phyloP scores from a whole-genome alignment of 768 basidiomycete genomes.

The Auriscalpium orientale region DNA sequence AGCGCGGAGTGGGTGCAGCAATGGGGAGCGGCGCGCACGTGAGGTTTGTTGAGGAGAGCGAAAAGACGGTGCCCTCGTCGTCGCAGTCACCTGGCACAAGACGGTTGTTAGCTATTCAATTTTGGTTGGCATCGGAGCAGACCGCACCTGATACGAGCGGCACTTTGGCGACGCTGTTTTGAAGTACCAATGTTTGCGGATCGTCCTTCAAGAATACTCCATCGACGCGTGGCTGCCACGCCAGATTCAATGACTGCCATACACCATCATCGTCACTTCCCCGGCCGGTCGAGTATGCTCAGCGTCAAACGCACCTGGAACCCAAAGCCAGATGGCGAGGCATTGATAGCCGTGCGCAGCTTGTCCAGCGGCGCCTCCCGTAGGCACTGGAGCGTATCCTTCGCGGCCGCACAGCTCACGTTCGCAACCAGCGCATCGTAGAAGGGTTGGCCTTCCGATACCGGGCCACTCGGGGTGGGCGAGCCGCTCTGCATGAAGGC shows the following conservation, averaged over 20 bases:
- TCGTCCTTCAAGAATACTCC: constrained; percentile 9
- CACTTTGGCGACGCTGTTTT: constrained; percentile 6
- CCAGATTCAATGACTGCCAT: neutral
- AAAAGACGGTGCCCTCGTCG: constrained; percentile 12
- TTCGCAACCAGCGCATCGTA: constrained; percentile 7
- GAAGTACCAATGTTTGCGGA: neutral
- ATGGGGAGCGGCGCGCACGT: neutral
- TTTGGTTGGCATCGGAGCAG: neutral
- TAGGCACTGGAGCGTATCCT: constrained; percentile 6
- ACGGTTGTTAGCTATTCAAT: neutral
- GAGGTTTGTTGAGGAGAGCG: neutral
- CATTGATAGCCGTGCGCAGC: neutral
- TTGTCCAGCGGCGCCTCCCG: neutral
- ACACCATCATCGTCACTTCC: neutral
- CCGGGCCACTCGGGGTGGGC: constrained; percentile 2
- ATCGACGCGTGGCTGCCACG: constrained; percentile 12
- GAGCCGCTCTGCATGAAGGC: constrained; percentile 16
- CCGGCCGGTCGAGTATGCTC: no score
- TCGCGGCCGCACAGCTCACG: neutral
- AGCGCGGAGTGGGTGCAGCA: neutral
- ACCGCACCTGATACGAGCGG: constrained; percentile 4
- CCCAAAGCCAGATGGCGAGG: neutral
- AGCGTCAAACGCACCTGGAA: neutral
- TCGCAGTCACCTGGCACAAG: constrained; percentile 6
- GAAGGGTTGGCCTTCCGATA: constrained; percentile 6